Evolutionary conservation across 1,139 yeast species (phyloP).

Genomic region (Magnusiomyces tetraspermus): DNA sequence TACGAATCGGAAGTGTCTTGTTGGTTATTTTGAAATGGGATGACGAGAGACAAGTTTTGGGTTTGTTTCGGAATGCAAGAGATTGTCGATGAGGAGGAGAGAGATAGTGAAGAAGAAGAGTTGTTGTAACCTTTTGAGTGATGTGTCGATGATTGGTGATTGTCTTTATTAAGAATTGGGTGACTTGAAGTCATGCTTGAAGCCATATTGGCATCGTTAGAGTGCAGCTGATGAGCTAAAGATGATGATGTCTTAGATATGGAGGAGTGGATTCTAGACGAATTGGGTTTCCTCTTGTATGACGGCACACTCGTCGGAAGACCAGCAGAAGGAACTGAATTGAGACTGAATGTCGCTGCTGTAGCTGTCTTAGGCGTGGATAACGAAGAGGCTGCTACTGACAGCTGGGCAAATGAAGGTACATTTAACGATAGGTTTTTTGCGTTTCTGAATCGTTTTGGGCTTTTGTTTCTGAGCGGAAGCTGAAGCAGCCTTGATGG

Average conservation of each 20-base stretch:
- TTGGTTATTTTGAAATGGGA: neutral
- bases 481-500: conserved; percentile 9
- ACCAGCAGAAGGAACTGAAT: neutral
- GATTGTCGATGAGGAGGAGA: neutral
- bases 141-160: too few relatives aligned
- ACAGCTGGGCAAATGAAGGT: conserved; percentile 8
- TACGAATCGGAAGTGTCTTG: too few relatives aligned
- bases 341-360: neutral
- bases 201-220: too few relatives aligned
- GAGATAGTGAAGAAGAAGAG: conserved; percentile 1
- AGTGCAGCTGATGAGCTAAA: too few relatives aligned
- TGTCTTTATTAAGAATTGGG: too few relatives aligned
- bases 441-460: conserved; percentile 8
- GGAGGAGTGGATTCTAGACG: too few relatives aligned
- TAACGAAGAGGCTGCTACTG: neutral
- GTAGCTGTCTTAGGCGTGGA: conserved; percentile 4
- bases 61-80: neutral
- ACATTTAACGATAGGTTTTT: conserved; percentile 12
- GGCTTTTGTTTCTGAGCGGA: conserved; percentile 2
- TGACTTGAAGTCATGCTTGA: too few relatives aligned
- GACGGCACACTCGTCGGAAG: neutral
- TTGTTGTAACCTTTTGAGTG: neutral
- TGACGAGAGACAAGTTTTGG: neutral
- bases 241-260: too few relatives aligned
- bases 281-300: too few relatives aligned